phyloP scores from a whole-genome alignment of 352 stramenopile genomes.

The Phytophthora ohioensis region DNA sequence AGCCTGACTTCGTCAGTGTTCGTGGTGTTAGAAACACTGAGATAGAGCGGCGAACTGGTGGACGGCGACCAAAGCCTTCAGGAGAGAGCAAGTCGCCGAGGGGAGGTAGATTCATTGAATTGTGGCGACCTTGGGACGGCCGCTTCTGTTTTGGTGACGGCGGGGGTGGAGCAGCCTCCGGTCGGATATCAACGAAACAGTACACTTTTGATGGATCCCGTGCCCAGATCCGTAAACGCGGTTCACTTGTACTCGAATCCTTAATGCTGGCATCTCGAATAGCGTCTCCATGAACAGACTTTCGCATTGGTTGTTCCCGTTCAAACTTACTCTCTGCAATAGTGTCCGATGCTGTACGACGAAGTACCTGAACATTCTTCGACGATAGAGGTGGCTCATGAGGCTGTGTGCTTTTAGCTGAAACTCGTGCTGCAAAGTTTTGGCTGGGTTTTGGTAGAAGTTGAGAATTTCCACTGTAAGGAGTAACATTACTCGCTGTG shows the following conservation, averaged over 20 bases:
- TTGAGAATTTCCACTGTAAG: no score
- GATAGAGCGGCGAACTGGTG: constrained; percentile 5
- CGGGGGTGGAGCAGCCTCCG: not conserved
- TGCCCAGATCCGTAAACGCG: constrained; percentile 21
- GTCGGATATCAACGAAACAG: constrained; percentile 23
- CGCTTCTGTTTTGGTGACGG: constrained; percentile 9
- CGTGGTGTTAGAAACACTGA: constrained; percentile 40
- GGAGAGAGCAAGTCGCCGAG: constrained; percentile 18
- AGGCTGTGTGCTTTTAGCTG: not conserved
- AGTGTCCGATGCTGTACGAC: constrained; percentile 23
- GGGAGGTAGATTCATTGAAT: constrained; percentile 20
- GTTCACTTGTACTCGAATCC: not conserved
- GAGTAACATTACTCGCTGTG: not conserved
- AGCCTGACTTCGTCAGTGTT: constrained; percentile 27
- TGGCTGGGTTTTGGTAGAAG: not conserved
- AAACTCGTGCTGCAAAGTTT: not conserved
- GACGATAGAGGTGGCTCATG: not conserved
- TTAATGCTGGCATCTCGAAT: not conserved
- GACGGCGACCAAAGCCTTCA: constrained; percentile 7
- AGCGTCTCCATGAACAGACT: not conserved
- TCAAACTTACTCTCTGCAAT: constrained; percentile 20
- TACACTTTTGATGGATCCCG: constrained; percentile 30
- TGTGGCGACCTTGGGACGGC: constrained; percentile 5
- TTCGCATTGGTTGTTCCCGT: not conserved
- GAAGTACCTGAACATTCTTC: constrained; percentile 8